Percentiles rank a stretch among this genome's conserved stretches.
These are phyloP conservation scores for Lophium mytilinum DNA, from an alignment of 495 filamentous ascomycete species.

Conservation along the genomic window DNA sequence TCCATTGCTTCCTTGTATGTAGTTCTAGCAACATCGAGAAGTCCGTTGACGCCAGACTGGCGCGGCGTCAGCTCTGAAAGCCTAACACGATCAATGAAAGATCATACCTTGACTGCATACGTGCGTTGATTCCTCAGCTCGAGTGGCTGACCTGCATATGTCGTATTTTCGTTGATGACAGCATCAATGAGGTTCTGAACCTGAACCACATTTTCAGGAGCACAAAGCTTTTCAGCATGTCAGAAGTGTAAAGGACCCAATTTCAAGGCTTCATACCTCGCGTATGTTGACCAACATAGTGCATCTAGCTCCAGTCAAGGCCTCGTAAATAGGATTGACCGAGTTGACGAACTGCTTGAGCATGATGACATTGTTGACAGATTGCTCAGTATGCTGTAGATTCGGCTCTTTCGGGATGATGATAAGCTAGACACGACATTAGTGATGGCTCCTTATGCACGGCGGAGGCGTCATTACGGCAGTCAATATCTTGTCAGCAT, in stretches of 20 bases:
- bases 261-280: conserved; percentile 37
- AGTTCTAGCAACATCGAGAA: conserved; percentile 79
- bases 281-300: conserved; percentile 57
- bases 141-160: conserved; percentile 69
- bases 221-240: conserved; percentile 47
- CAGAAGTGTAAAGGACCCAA: neutral
- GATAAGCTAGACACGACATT: conserved; percentile 48
- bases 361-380: conserved; percentile 78
- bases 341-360: conserved; percentile 72
- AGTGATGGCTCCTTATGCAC: neutral
- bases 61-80: neutral
- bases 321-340: conserved; percentile 59
- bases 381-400: conserved; percentile 62
- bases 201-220: conserved; percentile 47
- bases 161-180: conserved; percentile 73
- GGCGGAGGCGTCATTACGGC: conserved; percentile 35
- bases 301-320: conserved; percentile 56
- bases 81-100: too few species aligned
- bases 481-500: conserved; percentile 60
- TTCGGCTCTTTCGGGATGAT: conserved; percentile 57
- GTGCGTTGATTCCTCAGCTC: conserved; percentile 87
- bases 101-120: conserved; percentile 73
- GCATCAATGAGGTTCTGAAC: conserved; percentile 57
- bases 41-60: conserved; percentile 73
- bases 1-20: conserved; percentile 78